These are phyloP conservation scores for Chamaecrista fasciculata DNA, from an alignment of 306 rosid genomes.

Conservation along the genomic window DNA sequence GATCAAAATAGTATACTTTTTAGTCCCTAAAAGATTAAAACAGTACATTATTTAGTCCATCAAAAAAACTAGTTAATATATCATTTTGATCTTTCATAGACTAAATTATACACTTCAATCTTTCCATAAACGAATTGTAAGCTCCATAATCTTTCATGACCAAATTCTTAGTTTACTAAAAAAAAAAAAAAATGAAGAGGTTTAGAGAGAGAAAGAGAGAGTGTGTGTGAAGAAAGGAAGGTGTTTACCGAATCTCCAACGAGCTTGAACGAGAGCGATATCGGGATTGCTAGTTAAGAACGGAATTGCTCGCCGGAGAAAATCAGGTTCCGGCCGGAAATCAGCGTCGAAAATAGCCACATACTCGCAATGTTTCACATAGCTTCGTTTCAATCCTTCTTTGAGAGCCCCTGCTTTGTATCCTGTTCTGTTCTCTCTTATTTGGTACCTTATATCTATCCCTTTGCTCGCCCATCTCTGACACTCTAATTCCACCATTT, in stretches of 20 bases:
- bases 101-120: too few species aligned
- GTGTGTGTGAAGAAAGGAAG: too few species aligned
- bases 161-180: too few species aligned
- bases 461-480: conserved; percentile 99
- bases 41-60: too few species aligned
- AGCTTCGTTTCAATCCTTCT: conserved; percentile 85
- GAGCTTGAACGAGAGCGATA: conserved; percentile 91
- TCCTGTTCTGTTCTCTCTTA: conserved; percentile 76
- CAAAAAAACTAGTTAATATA: too few species aligned
- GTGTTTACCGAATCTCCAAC: conserved; percentile 91
- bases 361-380: conserved; percentile 86
- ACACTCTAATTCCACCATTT: conserved; percentile 95
- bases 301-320: conserved; percentile 81
- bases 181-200: too few species aligned
- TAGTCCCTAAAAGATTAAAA: too few species aligned
- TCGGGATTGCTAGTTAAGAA: conserved; percentile 76
- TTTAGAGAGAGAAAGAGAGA: too few species aligned
- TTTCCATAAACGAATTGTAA: too few species aligned
- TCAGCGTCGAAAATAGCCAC: conserved; percentile 94
- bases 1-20: too few species aligned
- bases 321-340: conserved; percentile 89
- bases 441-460: conserved; percentile 74
- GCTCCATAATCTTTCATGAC: too few species aligned
- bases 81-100: too few species aligned
- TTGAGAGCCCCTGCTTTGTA: conserved; percentile 97